Conservation (phyloP, 163 green algal species). For the Coccomyxa subellipsoidea region DNA sequence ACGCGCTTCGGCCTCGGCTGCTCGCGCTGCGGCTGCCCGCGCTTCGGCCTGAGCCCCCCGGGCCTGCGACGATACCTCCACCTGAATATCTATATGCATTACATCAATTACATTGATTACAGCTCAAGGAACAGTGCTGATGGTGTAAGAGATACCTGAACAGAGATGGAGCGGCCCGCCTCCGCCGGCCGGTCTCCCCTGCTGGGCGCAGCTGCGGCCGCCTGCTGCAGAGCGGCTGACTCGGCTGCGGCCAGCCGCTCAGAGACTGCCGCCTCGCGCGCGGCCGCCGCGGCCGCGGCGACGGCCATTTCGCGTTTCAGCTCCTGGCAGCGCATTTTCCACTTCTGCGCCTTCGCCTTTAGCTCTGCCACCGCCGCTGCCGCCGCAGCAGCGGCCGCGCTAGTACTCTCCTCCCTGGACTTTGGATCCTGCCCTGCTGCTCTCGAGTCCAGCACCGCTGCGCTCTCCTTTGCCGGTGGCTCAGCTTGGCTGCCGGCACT, state of each 20-base stretch:
- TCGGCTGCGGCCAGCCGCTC: background rate
- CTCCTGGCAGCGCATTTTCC: conserved; percentile 24
- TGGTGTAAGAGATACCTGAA: too few relatives aligned
- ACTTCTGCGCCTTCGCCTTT: conserved; percentile 16
- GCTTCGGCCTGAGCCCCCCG: background rate
- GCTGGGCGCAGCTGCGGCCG: too few relatives aligned
- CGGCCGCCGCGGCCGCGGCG: background rate
- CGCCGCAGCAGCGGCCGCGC: background rate
- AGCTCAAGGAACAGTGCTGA: too few relatives aligned
- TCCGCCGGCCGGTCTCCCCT: background rate
- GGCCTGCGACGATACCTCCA: background rate
- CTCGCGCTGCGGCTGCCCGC: conserved; percentile 6
- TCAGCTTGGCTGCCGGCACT: background rate
- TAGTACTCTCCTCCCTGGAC: background rate
- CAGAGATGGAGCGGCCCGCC: too few relatives aligned
- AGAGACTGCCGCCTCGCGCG: conserved; percentile 1
- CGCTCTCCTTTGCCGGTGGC: background rate
- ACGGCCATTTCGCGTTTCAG: conserved; percentile 10
- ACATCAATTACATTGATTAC: too few relatives aligned
- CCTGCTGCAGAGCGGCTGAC: background rate
- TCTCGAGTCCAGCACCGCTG: background rate
- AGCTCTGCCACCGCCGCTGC: background rate
- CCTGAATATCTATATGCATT: too few relatives aligned
- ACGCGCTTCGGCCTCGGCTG: conserved; percentile 19
- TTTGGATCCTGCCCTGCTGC: background rate